These are phyloP conservation scores for Xylaria sp. DNA, from an alignment of 2,329 filamentous ascomycete genomes.

Conservation along the genomic window DNA sequence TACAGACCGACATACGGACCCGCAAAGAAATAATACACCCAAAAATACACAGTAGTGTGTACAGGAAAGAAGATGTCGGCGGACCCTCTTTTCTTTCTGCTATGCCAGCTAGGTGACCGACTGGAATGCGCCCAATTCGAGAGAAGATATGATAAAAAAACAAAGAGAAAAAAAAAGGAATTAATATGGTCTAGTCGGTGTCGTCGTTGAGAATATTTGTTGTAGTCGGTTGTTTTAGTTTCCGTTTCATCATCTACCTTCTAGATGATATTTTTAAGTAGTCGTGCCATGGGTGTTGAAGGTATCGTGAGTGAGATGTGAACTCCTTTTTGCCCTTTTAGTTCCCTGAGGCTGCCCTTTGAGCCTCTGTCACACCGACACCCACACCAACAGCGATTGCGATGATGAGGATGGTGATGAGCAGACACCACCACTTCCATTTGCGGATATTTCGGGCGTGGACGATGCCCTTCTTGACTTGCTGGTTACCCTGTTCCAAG, in stretches of 20 bases:
- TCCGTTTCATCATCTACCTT: constrained; percentile 7
- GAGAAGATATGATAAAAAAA: constrained; percentile 15
- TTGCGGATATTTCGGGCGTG: constrained; percentile 74
- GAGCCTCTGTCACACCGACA: constrained; percentile 34
- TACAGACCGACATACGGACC: constrained; percentile 10
- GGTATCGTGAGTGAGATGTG: neutral
- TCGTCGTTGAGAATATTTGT: constrained; percentile 9
- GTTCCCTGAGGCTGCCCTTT: constrained; percentile 21
- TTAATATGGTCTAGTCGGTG: constrained; percentile 32
- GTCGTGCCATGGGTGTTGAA: neutral
- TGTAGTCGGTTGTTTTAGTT: constrained; percentile 6
- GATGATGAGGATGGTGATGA: constrained; percentile 70
- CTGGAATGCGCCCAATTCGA: neutral
- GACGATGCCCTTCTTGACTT: constrained; percentile 75
- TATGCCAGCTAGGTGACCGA: constrained; percentile 3
- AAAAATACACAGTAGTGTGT: constrained; percentile 28
- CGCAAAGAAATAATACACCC: constrained; percentile 6
- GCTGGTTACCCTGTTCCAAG: constrained; percentile 74
- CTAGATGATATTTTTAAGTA: neutral
- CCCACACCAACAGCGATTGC: constrained; percentile 62
- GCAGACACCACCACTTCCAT: constrained; percentile 84
- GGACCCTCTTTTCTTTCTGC: constrained; percentile 2
- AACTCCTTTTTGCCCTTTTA: neutral
- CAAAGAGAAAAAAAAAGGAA: constrained; percentile 12
- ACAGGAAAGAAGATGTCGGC: constrained; percentile 6